A percentile compares a stretch with the other conserved stretches of the same genome.
phyloP scores from a whole-genome alignment of 495 filamentous ascomycete species.

The Tuber umbilicatum region DNA sequence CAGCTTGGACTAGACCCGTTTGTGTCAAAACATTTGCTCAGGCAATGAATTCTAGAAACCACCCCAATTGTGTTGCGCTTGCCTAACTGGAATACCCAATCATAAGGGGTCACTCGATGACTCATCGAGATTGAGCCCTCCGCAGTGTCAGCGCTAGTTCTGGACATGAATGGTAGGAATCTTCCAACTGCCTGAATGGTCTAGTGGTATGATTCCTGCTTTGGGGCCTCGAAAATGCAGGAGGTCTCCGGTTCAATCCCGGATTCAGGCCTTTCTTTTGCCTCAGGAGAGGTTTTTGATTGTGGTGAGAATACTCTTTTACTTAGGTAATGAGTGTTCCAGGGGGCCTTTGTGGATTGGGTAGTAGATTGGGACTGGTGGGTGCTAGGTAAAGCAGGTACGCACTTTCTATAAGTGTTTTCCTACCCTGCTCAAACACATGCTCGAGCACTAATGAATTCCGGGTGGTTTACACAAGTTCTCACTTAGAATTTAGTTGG shows the following conservation, averaged over 20 bases:
- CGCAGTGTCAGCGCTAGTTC: not conserved
- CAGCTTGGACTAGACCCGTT: not conserved
- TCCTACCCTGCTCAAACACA: not conserved
- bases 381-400: not conserved
- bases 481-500: not conserved
- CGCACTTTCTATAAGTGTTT: not conserved
- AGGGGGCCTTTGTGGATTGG: not conserved
- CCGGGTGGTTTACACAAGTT: not conserved
- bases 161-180: not conserved
- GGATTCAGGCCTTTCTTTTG: slow-evolving; percentile 12
- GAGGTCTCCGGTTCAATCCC: slow-evolving; percentile 19
- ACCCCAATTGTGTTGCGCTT: not conserved
- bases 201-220: slow-evolving; percentile 24
- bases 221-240: slow-evolving; percentile 8
- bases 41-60: not conserved
- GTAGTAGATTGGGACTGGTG: not conserved
- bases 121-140: not conserved
- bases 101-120: not conserved
- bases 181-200: slow-evolving; percentile 15
- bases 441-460: not conserved
- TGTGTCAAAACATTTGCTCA: not conserved
- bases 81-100: not conserved
- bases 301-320: not conserved
- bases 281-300: not conserved
- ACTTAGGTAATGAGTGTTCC: not conserved